Evolutionary conservation across 2,329 filamentous ascomycete genomes (phyloP).

Genomic region (Lojkania enalia): DNA sequence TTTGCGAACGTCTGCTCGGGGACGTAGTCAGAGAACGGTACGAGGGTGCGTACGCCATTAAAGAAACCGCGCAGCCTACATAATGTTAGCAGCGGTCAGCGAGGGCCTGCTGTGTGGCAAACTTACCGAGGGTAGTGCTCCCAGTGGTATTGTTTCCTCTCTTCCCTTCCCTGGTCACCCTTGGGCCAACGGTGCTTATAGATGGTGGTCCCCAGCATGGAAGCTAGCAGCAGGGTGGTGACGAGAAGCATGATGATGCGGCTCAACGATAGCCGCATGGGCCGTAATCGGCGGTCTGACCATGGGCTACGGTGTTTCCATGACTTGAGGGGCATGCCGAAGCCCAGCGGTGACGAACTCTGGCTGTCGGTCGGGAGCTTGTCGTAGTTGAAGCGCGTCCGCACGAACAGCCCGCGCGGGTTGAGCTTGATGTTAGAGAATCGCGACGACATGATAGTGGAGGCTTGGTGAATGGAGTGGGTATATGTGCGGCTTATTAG

Average conservation of each 20-base stretch:
- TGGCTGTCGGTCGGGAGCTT: conserved; percentile 49
- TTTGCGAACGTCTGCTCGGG: conserved; percentile 51
- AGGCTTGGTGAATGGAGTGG: conserved; percentile 13
- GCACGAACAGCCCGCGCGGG: conserved; percentile 50
- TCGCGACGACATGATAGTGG: conserved; percentile 40
- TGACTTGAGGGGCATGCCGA: conserved; percentile 40
- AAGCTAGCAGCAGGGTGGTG: conserved; percentile 45
- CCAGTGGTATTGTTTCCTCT: conserved; percentile 48
- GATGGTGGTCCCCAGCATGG: conserved; percentile 49
- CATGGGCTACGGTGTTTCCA: conserved; percentile 43
- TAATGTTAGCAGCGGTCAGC: conserved; percentile 15
- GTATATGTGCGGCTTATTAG: conserved; percentile 4
- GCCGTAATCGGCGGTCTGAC: conserved; percentile 45
- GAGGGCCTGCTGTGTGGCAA: not conserved
- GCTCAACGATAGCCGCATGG: conserved; percentile 48
- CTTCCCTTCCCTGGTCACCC: conserved; percentile 37
- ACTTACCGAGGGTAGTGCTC: conserved; percentile 49
- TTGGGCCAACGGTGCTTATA: conserved; percentile 43
- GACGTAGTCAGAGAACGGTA: conserved; percentile 47
- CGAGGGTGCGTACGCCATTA: conserved; percentile 53
- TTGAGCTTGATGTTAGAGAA: conserved; percentile 42
- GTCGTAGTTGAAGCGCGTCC: conserved; percentile 52
- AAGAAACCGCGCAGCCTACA: conserved; percentile 52
- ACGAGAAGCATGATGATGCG: conserved; percentile 48
- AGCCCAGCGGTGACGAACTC: conserved; percentile 46